phyloP scores from a whole-genome alignment of 2,329 filamentous ascomycete genomes.

The Colletotrichum acutatum region DNA sequence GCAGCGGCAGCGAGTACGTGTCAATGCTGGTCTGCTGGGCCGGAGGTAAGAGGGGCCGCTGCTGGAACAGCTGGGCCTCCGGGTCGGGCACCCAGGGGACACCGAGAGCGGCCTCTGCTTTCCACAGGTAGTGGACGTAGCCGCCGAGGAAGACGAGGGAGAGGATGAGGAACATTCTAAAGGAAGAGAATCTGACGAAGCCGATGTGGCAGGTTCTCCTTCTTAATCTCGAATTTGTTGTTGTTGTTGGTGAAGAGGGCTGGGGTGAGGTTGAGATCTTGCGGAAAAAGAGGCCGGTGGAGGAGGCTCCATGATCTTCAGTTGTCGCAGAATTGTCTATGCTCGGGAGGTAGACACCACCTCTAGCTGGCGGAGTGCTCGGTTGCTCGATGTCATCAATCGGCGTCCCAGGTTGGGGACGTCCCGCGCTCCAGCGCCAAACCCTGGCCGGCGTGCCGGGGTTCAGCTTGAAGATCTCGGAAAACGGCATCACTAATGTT shows the following conservation, averaged over 20 bases:
- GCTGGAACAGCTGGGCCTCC: slow-evolving; percentile 57
- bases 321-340: slow-evolving; percentile 34
- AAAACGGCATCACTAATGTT: slow-evolving; percentile 25
- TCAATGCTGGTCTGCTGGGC: slow-evolving; percentile 54
- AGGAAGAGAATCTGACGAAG: slow-evolving; percentile 29
- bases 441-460: slow-evolving; percentile 25
- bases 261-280: slow-evolving; percentile 15
- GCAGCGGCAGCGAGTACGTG: slow-evolving; percentile 66
- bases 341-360: slow-evolving; percentile 33
- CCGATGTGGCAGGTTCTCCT: slow-evolving; percentile 23
- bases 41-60: slow-evolving; percentile 60
- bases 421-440: slow-evolving; percentile 34
- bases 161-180: slow-evolving; percentile 51
- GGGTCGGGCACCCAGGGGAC: slow-evolving; percentile 62
- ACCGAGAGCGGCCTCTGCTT: slow-evolving; percentile 54
- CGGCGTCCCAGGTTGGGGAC: slow-evolving; percentile 23
- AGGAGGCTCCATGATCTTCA: slow-evolving; percentile 30
- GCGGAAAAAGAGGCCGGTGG: slow-evolving; percentile 26
- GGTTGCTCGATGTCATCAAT: slow-evolving; percentile 36
- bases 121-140: slow-evolving; percentile 55
- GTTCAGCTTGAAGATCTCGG: slow-evolving; percentile 24
- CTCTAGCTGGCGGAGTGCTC: slow-evolving; percentile 32
- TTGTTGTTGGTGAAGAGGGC: background rate
- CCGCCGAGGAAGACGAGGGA: slow-evolving; percentile 49
- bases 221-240: slow-evolving; percentile 11